phyloP scores from a whole-genome alignment of 371 early-diverging fungal species.

The Haplosporangium sp. region DNA sequence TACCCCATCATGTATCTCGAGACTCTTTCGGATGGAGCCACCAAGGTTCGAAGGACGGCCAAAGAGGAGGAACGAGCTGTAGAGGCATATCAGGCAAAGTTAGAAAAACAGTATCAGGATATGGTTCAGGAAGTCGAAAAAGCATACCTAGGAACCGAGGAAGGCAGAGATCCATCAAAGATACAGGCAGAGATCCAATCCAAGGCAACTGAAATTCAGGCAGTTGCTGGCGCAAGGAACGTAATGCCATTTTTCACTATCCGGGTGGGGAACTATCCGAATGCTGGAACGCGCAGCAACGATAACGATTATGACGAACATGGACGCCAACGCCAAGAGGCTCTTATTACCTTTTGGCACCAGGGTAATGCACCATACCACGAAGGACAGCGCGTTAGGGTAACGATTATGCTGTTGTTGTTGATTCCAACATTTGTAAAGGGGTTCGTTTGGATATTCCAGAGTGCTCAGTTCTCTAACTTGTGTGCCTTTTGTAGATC shows the following conservation, averaged over 20 bases:
- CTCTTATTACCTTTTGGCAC: conserved; percentile 66
- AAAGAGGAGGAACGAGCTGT: conserved; percentile 70
- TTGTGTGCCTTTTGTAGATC: conserved; percentile 44
- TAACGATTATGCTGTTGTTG: conserved; percentile 16
- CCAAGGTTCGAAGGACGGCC: conserved; percentile 58
- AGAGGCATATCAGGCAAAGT: conserved; percentile 31
- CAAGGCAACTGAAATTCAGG: conserved; percentile 30
- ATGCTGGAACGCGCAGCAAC: conserved; percentile 62
- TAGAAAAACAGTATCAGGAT: conserved; percentile 29
- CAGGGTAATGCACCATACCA: conserved; percentile 55
- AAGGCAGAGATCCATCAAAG: conserved; percentile 3
- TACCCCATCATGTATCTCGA: conserved; percentile 74
- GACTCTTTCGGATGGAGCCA: conserved; percentile 57
- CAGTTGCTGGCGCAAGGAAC: conserved; percentile 17
- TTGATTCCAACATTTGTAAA: too few relatives aligned
- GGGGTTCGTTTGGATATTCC: too few relatives aligned
- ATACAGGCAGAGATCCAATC: conserved; percentile 33
- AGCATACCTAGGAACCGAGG: conserved; percentile 20
- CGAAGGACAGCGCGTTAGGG: conserved; percentile 69
- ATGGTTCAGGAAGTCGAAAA: conserved; percentile 36
- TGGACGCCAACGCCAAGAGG: conserved; percentile 30
- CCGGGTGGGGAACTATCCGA: conserved; percentile 21
- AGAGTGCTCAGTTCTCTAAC: too few relatives aligned
- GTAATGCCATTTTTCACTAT: conserved; percentile 21
- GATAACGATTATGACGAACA: conserved; percentile 14